Evolutionary conservation across 2,329 filamentous ascomycete species (phyloP).

Genomic region (Rosellinia necatrix): DNA sequence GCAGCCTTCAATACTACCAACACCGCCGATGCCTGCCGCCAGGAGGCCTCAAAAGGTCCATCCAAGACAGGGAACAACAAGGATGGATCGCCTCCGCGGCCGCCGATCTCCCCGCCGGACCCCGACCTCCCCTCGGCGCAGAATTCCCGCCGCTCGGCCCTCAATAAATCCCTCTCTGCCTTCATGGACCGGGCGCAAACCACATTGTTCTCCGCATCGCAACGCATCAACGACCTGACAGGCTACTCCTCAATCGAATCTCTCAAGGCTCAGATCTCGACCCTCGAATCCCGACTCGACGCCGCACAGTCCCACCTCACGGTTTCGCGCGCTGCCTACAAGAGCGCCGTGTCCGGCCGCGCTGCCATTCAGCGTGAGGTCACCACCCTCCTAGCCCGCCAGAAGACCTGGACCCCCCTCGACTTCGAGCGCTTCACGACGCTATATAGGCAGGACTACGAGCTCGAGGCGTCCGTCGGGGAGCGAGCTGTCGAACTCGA

Average conservation of each 20-base stretch:
- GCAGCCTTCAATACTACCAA: background rate
- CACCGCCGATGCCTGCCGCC: background rate
- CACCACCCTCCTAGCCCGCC: conserved; percentile 88
- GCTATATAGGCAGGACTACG: conserved; percentile 89
- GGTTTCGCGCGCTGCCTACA: conserved; percentile 74
- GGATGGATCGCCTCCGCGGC: conserved; percentile 13
- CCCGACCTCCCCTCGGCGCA: conserved; percentile 51
- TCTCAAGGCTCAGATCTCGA: conserved; percentile 77
- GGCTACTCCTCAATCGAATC: conserved; percentile 91
- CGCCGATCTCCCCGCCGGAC: conserved; percentile 11
- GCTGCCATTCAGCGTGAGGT: conserved; percentile 94
- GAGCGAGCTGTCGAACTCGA: conserved; percentile 71
- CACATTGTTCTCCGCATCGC: conserved; percentile 81
- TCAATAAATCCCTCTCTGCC: conserved; percentile 60
- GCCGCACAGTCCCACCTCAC: conserved; percentile 69
- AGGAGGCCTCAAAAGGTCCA: conserved; percentile 1
- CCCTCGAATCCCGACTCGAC: conserved; percentile 63
- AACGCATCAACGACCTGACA: conserved; percentile 90
- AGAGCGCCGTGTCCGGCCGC: conserved; percentile 80
- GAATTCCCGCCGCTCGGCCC: conserved; percentile 49
- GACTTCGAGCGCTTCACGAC: conserved; percentile 95
- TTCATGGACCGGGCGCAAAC: conserved; percentile 90
- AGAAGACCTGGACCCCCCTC: conserved; percentile 84
- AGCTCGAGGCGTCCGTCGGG: conserved; percentile 85
- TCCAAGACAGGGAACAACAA: conserved; percentile 10